Conservation (phyloP, 2,329 filamentous ascomycete genomes). For the Colletotrichum acutatum region DNA sequence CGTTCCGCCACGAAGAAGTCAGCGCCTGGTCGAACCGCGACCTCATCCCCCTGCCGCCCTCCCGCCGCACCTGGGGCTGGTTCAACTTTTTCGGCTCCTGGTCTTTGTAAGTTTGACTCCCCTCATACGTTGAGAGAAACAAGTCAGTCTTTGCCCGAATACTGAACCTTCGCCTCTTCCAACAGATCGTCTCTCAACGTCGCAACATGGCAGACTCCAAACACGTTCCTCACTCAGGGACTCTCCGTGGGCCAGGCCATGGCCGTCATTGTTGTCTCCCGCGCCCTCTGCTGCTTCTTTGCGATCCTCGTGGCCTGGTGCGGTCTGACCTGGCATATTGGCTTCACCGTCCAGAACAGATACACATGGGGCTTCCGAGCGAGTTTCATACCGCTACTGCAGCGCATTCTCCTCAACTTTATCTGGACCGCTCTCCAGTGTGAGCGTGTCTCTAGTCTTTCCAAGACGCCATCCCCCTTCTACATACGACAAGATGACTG, state of each 20-base stretch:
- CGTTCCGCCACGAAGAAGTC: conserved; percentile 55
- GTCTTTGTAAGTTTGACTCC: conserved; percentile 44
- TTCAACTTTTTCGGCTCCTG: conserved; percentile 56
- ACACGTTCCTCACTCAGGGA: conserved; percentile 57
- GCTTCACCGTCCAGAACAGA: conserved; percentile 60
- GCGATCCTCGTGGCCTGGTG: conserved; percentile 58
- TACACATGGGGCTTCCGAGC: conserved; percentile 61
- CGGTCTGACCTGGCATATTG: conserved; percentile 61
- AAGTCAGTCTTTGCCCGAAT: fast-evolving
- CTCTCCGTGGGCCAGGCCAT: conserved; percentile 60
- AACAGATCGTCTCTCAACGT: conserved; percentile 48
- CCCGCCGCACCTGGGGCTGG: conserved; percentile 59
- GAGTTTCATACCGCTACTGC: conserved; percentile 58
- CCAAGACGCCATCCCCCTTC: background rate
- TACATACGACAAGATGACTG: background rate
- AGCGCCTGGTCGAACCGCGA: conserved; percentile 60
- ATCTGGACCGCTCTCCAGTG: conserved; percentile 48
- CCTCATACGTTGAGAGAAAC: too few relatives aligned
- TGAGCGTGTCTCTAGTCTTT: background rate
- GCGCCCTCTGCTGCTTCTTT: conserved; percentile 54
- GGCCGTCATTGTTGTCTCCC: conserved; percentile 56
- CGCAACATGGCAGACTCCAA: conserved; percentile 59
- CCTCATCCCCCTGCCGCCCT: conserved; percentile 49
- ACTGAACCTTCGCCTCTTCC: background rate
- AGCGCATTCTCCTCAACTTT: conserved; percentile 60